Evolutionary conservation across 257 asterid genomes (phyloP), one percentile per base, ranked within the genome.

Genomic region (Eucommia ulmoides): DNA sequence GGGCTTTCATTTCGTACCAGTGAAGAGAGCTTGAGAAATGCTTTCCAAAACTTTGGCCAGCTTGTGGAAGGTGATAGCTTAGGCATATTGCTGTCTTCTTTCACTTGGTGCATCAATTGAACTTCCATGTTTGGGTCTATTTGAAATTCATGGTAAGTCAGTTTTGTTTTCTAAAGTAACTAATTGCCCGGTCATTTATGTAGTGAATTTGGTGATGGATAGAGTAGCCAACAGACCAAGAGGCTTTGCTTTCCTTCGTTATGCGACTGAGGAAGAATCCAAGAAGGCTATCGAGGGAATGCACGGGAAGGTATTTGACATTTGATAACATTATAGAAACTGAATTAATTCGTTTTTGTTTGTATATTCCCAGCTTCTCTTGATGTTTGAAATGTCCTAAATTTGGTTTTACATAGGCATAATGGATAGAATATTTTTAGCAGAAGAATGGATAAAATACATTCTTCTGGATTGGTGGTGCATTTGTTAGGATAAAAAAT

Each of bases 1-100:
- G 96, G 96, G 66, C 81, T 86, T 33, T 86, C 96, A 4, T 86
- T 86, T 59, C 70, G 84, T 25, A 86, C 94, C 9, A 83, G 93
- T 10, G 81, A 86, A 63, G 84, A 80, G 56, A 74, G 87, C 63
- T 70, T 86, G 65, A 71, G 52, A 52, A 80, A 76, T 23, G 80
- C 83, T 44, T 86, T 83, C 75, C 56, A 68, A 23, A 47, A 53
- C 54, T 86, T 71, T 56, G 96, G 96, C 35, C 76, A 86, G 49
- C 93, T 80, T 54, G 47, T 71, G n/a, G 82, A 82, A 77, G 94
- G 96, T 82, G 20, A 33, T 63, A 33, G 46, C 12, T 29, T 29
- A 6, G 38, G 12, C 0, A 29, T 29, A 29, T 29, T 29, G 38
- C 7, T 29, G 7, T 8, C 38, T 25, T 2, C 19, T 11, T 29